A percentile compares a stretch with the other conserved stretches of the same genome.
Conservation (phyloP, 257 asterid species). For the Nyctanthes arbortristis region DNA sequence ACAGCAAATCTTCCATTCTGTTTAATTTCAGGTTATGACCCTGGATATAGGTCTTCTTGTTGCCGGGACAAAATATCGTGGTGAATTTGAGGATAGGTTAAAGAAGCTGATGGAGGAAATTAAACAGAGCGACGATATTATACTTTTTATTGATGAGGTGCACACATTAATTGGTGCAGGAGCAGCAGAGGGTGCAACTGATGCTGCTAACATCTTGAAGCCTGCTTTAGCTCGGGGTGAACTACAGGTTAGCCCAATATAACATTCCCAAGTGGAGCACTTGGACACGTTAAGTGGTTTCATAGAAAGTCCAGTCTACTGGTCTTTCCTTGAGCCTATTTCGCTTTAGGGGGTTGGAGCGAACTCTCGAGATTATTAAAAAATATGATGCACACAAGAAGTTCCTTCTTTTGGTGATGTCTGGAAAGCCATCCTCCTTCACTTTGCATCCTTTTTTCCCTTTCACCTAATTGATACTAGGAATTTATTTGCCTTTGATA, state of each 20-base stretch:
- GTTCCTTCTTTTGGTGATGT: background rate
- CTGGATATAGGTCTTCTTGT: too few species aligned
- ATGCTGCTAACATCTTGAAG: constrained; percentile 92
- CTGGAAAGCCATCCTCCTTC: background rate
- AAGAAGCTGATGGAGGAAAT: too few species aligned
- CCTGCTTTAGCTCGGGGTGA: constrained; percentile 97
- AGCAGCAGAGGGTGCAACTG: too few species aligned
- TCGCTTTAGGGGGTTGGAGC: too few species aligned
- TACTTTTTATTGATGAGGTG: constrained; percentile 92
- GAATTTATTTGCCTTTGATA: background rate
- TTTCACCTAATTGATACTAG: constrained; percentile 5
- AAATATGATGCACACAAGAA: background rate
- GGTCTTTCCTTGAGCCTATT: too few species aligned
- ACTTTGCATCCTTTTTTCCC: background rate
- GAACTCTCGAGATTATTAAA: background rate
- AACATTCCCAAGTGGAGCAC: background rate
- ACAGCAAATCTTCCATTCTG: constrained; percentile 14
- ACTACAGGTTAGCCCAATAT: constrained; percentile 63
- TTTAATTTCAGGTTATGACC: too few species aligned
- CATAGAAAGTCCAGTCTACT: background rate
- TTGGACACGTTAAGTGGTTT: background rate
- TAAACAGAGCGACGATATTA: constrained; percentile 84
- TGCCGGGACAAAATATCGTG: too few species aligned
- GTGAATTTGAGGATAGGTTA: too few species aligned
- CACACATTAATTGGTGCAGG: constrained; percentile 98